Percentiles rank a stretch among this genome's conserved stretches.
These are phyloP conservation scores for Euphrasia arctica DNA, from an alignment of 305 asterid species.

Conservation along the genomic window DNA sequence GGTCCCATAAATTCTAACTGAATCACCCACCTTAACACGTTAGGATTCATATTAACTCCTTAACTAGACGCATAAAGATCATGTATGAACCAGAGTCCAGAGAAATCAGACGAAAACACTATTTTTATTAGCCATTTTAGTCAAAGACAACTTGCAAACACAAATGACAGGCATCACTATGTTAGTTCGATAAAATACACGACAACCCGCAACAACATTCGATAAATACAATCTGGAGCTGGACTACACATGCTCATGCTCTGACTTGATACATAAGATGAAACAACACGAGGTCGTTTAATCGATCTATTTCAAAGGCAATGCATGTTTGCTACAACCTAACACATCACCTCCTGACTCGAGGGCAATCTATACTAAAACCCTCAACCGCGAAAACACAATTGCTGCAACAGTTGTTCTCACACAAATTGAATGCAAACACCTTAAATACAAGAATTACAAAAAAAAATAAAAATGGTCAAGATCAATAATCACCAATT, in stretches of 20 bases:
- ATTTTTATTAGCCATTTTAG: not conserved
- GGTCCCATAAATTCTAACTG: conserved; percentile 56
- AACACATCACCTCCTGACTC: not conserved
- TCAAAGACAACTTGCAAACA: not conserved
- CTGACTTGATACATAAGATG: not conserved
- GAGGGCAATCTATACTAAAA: not conserved
- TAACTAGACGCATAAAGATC: not conserved
- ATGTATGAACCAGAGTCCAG: not conserved
- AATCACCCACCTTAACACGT: conserved; percentile 16
- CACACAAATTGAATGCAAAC: not conserved
- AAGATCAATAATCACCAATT: not conserved
- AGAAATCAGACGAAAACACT: not conserved
- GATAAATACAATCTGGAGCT: not conserved
- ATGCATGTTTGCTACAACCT: not conserved
- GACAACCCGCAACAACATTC: no score
- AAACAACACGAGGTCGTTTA: not conserved
- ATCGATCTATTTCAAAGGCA: not conserved
- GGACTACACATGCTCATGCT: conserved; percentile 1
- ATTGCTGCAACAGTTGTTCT: not conserved
- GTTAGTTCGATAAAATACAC: no score
- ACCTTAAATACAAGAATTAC: not conserved
- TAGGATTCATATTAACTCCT: not conserved
- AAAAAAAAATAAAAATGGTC: not conserved
- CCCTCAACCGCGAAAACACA: not conserved
- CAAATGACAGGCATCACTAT: not conserved